Percentiles rank a stretch among this genome's conserved stretches.
These are phyloP conservation scores for Fraxinus ornus DNA, from an alignment of 305 asterid species.

Conservation along the genomic window DNA sequence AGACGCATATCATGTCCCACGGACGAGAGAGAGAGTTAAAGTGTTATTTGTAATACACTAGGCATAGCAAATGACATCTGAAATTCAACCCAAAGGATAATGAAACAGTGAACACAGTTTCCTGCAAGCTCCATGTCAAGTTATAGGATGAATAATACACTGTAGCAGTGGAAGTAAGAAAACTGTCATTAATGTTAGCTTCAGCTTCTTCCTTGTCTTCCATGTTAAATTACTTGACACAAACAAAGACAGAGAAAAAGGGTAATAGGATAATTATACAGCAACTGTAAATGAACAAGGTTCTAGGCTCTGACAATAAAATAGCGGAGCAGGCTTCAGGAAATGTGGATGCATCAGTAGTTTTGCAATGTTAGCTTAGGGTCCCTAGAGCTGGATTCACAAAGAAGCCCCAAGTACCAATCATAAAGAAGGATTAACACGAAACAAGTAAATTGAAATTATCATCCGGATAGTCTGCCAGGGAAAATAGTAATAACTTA, in stretches of 20 bases:
- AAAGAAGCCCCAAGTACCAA: not conserved
- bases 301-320: not conserved
- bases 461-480: not conserved
- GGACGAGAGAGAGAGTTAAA: not conserved
- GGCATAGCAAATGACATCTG: not conserved
- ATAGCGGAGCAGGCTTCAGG: not conserved
- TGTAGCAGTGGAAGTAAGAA: not conserved
- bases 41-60: not conserved
- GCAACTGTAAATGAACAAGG: not conserved
- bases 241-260: not conserved
- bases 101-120: not conserved
- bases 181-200: not conserved
- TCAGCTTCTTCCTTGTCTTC: no score
- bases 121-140: not conserved
- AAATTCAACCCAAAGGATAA: slow-evolving; percentile 1
- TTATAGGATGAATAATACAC: not conserved
- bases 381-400: not conserved
- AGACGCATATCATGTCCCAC: not conserved
- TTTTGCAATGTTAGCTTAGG: not conserved
- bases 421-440: not conserved
- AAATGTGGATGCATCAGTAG: not conserved
- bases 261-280: not conserved
- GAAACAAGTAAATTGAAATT: not conserved
- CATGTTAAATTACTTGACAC: not conserved
- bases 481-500: not conserved